A percentile compares a stretch with the other conserved stretches of the same genome.
Conservation (phyloP, 2,329 filamentous ascomycete species). For the Monosporascus cannonballus region DNA sequence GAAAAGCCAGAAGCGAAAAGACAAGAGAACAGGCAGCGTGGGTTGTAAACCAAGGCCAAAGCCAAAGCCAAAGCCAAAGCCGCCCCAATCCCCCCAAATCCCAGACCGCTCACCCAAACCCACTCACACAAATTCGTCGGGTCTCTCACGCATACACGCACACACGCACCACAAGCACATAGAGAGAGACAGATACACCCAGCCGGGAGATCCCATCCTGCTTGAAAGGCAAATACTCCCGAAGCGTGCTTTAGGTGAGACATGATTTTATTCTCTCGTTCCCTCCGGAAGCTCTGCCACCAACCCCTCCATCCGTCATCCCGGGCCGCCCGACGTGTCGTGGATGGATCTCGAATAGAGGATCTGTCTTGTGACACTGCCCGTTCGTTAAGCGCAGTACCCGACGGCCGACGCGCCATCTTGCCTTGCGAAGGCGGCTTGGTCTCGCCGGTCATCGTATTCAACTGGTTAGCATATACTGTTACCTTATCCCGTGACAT, state of each 20-base stretch:
- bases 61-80: background rate
- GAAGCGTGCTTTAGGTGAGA: conserved; percentile 29
- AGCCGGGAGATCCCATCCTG: conserved; percentile 11
- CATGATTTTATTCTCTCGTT: conserved; percentile 19
- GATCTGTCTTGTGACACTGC: background rate
- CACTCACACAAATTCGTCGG: background rate
- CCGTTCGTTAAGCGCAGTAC: background rate
- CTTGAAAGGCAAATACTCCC: background rate
- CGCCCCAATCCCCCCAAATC: background rate
- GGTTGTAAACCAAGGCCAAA: background rate
- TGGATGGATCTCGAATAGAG: background rate
- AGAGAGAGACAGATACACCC: conserved; percentile 1
- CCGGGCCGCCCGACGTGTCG: conserved; percentile 22
- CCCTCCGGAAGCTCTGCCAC: conserved; percentile 8
- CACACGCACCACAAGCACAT: background rate
- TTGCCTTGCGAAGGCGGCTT: background rate
- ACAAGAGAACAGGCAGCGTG: background rate
- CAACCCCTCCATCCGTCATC: conserved; percentile 19
- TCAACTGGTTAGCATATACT: background rate
- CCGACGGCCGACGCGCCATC: background rate
- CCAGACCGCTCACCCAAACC: background rate
- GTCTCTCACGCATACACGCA: background rate
- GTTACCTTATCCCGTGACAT: background rate
- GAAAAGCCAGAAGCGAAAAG: background rate
- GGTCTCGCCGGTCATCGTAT: background rate